Evolutionary conservation across 2,329 filamentous ascomycete species (phyloP).

Genomic region (Nemania sp.): DNA sequence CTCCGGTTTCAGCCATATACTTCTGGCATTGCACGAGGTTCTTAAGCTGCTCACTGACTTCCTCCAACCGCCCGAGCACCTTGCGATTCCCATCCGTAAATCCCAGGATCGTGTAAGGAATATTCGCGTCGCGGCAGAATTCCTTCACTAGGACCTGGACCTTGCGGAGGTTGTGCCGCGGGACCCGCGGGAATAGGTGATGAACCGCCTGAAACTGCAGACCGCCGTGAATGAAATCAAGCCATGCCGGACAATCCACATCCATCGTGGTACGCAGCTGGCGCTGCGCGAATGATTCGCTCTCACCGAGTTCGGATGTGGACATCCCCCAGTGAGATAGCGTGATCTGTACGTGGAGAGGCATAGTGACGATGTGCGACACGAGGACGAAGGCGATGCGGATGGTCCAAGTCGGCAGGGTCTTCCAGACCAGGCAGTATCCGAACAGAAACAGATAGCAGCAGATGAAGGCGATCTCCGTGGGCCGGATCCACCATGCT

Average conservation of each 20-base stretch:
- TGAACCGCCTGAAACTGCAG: slow-evolving; percentile 79
- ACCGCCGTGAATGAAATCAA: slow-evolving; percentile 78
- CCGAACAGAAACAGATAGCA: slow-evolving; percentile 78
- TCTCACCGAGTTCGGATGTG: slow-evolving; percentile 71
- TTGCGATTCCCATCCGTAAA: slow-evolving; percentile 73
- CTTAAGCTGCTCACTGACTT: slow-evolving; percentile 71
- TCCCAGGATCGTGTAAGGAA: slow-evolving; percentile 71
- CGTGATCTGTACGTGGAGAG: slow-evolving; percentile 78
- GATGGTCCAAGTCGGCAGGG: slow-evolving; percentile 67
- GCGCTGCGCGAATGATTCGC: slow-evolving; percentile 76
- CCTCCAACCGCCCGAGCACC: slow-evolving; percentile 60
- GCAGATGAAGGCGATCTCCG: slow-evolving; percentile 71
- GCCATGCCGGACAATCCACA: slow-evolving; percentile 76
- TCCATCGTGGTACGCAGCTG: slow-evolving; percentile 80
- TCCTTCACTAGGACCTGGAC: slow-evolving; percentile 69
- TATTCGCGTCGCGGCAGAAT: slow-evolving; percentile 73
- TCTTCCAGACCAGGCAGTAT: slow-evolving; percentile 71
- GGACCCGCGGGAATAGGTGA: slow-evolving; percentile 75
- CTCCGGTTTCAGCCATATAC: slow-evolving; percentile 62
- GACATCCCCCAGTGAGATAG: slow-evolving; percentile 80
- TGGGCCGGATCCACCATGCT: slow-evolving; percentile 75
- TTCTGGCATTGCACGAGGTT: slow-evolving; percentile 69
- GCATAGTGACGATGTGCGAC: slow-evolving; percentile 74
- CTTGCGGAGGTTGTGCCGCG: slow-evolving; percentile 73
- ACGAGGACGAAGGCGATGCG: slow-evolving; percentile 73